Evolutionary conservation across 2,329 filamentous ascomycete species (phyloP).

Genomic region (Eutypella sp.): DNA sequence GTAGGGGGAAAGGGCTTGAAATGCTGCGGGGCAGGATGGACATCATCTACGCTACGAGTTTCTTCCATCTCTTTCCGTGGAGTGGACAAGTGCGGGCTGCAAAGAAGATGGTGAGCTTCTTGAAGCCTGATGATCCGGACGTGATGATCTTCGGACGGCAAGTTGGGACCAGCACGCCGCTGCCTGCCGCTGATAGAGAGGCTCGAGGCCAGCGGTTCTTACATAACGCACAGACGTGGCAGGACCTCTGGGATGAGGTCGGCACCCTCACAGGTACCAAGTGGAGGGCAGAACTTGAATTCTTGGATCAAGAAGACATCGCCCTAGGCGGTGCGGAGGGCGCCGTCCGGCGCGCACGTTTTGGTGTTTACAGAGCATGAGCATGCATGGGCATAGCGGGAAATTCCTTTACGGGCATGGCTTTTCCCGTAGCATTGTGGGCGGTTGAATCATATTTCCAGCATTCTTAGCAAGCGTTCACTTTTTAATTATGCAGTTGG

Average conservation of each 20-base stretch:
- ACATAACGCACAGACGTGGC: conserved; percentile 46
- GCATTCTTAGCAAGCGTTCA: too few species aligned
- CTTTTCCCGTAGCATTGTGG: too few species aligned
- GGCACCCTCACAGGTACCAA: conserved; percentile 41
- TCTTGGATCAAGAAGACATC: conserved; percentile 14
- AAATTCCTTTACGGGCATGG: too few species aligned
- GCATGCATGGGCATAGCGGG: neutral
- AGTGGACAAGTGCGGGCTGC: conserved; percentile 41
- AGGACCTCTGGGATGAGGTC: conserved; percentile 49
- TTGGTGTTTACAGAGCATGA: conserved; percentile 19
- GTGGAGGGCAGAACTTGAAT: conserved; percentile 43
- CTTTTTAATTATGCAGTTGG: too few species aligned
- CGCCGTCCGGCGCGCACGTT: conserved; percentile 18
- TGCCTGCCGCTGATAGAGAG: conserved; percentile 20
- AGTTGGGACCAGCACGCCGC: conserved; percentile 38
- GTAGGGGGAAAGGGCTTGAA: conserved; percentile 28
- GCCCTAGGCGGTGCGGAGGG: conserved; percentile 11
- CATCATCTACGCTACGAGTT: conserved; percentile 44
- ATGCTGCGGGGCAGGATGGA: conserved; percentile 36
- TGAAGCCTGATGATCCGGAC: conserved; percentile 38
- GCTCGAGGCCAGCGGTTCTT: conserved; percentile 30
- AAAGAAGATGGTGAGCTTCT: conserved; percentile 38
- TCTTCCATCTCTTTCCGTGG: conserved; percentile 48
- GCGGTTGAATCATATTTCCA: too few species aligned
- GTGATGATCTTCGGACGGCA: conserved; percentile 49